Evolutionary conservation across 2,329 filamentous ascomycete species (phyloP), one percentile per base, ranked within the genome.

Genomic region (Mollisia scopiformis): DNA sequence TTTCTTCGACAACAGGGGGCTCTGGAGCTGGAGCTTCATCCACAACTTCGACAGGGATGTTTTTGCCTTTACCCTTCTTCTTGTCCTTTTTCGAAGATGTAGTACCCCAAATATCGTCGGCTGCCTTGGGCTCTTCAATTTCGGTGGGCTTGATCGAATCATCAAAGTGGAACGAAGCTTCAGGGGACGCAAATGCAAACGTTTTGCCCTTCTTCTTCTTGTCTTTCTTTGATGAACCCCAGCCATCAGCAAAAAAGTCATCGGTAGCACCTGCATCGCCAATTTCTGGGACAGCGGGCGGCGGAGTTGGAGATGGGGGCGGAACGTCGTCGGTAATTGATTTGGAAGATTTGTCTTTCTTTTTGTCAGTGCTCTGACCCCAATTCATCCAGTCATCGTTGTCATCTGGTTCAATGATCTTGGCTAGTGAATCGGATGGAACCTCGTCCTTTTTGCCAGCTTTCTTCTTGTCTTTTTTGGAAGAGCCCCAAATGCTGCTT

Each of bases 11-110:
- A 58, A 80, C 78, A 58, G 80, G 78, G 27, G 65, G 64, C 25
- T 68, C 66, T 11, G 79, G 75, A 58, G 77, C 78, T 65, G 81
- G 75, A 35, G 79, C 76, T 47, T 79, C 78, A 28, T 79, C 77
- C 47, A 79, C 71, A 41, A 83, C 74, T 59, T 84, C 80, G 25
- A 81, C 72, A 6, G 79, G 76, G 14, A 77, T 75, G 68, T 84
- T 85, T 69, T 80, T 82, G 60, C 71, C 73, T 58, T 80, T 83
- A 46, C 76, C 74, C 71, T 85, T 85, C 69, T 83, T 82, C 74
- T 84, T 85, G 39, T 73, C 71, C 52, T 73, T 72, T 52, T 70
- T 73, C 4, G 65, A 66, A 30, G 67, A 53, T 3, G 58, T 37
- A 8, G 61, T 58, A 8, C 63, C 68, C 65, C 69, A 72, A n/a